Percentiles rank a stretch among this genome's conserved stretches.
phyloP scores from a whole-genome alignment of 2,329 filamentous ascomycete genomes.

The Aspergillus intermedius region DNA sequence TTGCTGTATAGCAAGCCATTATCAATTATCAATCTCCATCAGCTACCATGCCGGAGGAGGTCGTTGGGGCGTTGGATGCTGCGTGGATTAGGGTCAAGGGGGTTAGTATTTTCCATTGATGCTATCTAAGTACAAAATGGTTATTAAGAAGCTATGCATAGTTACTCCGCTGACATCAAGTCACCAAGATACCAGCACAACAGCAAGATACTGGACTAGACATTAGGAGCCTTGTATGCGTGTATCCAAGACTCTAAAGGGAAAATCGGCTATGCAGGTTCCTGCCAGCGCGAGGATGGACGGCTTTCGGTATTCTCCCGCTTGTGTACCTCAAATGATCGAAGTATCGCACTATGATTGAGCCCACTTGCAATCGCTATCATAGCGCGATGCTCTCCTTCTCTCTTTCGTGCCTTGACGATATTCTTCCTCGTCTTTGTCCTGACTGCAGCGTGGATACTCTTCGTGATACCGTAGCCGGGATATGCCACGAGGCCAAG shows the following conservation, averaged over 20 bases:
- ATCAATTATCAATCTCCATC: background rate
- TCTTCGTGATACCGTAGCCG: conserved; percentile 26
- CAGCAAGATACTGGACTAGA: background rate
- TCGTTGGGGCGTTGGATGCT: conserved; percentile 32
- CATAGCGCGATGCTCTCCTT: conserved; percentile 11
- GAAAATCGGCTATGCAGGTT: no score
- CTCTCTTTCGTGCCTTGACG: conserved; percentile 15
- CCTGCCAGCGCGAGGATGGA: no score
- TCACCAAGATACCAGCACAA: background rate
- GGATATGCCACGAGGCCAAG: conserved; percentile 28
- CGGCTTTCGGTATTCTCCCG: background rate
- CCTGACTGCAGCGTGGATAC: conserved; percentile 19
- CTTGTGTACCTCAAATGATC: conserved; percentile 7
- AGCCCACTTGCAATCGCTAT: conserved; percentile 1
- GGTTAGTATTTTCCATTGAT: conserved; percentile 23
- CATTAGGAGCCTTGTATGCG: background rate
- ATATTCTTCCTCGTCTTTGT: conserved; percentile 20
- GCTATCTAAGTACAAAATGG: background rate
- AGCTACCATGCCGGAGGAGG: conserved; percentile 28
- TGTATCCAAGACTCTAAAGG: no score
- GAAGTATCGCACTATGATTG: conserved; percentile 2
- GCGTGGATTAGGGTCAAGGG: conserved; percentile 31
- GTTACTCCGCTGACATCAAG: no score
- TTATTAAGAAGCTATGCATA: no score
- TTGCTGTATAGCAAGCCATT: no score